These are phyloP conservation scores for Dothistroma septosporum DNA, from an alignment of 2,329 filamentous ascomycete genomes.

Conservation along the genomic window DNA sequence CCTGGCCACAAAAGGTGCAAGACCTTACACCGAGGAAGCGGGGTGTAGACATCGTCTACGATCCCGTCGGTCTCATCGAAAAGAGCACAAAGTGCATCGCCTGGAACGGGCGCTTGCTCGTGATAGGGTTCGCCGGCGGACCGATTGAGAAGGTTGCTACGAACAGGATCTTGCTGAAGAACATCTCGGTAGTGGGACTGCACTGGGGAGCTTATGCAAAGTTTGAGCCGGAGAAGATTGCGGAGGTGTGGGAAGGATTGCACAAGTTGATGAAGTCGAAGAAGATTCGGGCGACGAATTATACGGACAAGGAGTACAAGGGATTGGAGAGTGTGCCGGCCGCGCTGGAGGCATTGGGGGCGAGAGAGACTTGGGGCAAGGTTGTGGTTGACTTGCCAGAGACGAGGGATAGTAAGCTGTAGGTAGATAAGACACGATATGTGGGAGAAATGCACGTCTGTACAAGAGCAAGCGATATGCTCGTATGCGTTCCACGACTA, in stretches of 20 bases:
- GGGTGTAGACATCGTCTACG: conserved; percentile 89
- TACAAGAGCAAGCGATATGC: neutral
- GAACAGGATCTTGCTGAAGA: conserved; percentile 90
- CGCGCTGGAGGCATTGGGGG: conserved; percentile 72
- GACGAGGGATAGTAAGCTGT: conserved; percentile 47
- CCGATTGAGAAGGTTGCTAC: conserved; percentile 86
- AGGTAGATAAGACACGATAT: conserved; percentile 5
- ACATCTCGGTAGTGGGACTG: conserved; percentile 82
- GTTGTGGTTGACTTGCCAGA: conserved; percentile 84
- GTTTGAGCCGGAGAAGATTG: conserved; percentile 67
- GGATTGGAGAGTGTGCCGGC: conserved; percentile 75
- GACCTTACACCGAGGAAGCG: conserved; percentile 67
- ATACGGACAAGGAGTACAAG: conserved; percentile 74
- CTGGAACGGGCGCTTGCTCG: conserved; percentile 84
- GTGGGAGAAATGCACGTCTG: neutral
- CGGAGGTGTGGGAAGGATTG: conserved; percentile 75
- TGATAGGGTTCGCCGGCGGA: conserved; percentile 85
- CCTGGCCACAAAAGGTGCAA: conserved; percentile 66
- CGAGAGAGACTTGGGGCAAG: conserved; percentile 89
- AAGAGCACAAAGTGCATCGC: conserved; percentile 84
- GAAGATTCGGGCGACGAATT: conserved; percentile 78
- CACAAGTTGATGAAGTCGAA: conserved; percentile 71
- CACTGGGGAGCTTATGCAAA: conserved; percentile 85
- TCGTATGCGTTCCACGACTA: neutral
- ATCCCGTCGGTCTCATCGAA: conserved; percentile 87